Evolutionary conservation across 2,329 filamentous ascomycete species (phyloP).

Genomic region (Claviceps cyperi): DNA sequence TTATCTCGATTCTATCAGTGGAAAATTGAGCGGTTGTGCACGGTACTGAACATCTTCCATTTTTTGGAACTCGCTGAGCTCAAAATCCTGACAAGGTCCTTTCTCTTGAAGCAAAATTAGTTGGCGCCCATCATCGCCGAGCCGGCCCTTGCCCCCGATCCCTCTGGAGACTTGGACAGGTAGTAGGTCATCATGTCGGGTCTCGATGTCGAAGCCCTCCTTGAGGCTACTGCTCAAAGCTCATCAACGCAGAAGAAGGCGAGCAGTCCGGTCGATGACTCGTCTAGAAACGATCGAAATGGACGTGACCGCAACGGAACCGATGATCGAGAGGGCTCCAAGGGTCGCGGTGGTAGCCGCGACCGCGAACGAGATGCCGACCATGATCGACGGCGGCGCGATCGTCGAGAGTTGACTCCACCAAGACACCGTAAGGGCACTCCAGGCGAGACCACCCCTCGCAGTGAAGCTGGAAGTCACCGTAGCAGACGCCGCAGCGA

Average conservation of each 20-base stretch:
- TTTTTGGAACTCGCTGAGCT: not conserved
- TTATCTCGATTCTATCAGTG: not conserved
- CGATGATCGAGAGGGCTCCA: constrained; percentile 35
- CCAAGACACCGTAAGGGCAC: constrained; percentile 32
- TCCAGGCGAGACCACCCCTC: constrained; percentile 48
- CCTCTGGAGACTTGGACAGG: not conserved
- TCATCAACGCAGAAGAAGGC: constrained; percentile 34
- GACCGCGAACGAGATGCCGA: constrained; percentile 42
- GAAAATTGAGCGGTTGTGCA: not conserved
- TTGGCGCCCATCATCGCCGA: not conserved
- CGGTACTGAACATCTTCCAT: not conserved
- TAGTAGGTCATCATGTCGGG: constrained; percentile 27
- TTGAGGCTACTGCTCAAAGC: constrained; percentile 67
- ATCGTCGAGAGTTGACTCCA: constrained; percentile 42
- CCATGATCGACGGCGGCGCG: constrained; percentile 33
- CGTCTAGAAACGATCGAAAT: constrained; percentile 26
- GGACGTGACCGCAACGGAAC: constrained; percentile 28
- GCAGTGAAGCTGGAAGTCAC: constrained; percentile 65
- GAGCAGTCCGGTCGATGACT: constrained; percentile 34
- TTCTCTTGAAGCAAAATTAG: not conserved
- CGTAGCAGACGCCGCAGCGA: constrained; percentile 70
- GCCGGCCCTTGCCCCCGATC: not conserved
- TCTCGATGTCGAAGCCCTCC: constrained; percentile 73
- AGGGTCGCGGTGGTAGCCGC: constrained; percentile 41
- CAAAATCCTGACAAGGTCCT: not conserved